Conservation (phyloP, 768 basidiomycete genomes). For the Sutorius australiensis region DNA sequence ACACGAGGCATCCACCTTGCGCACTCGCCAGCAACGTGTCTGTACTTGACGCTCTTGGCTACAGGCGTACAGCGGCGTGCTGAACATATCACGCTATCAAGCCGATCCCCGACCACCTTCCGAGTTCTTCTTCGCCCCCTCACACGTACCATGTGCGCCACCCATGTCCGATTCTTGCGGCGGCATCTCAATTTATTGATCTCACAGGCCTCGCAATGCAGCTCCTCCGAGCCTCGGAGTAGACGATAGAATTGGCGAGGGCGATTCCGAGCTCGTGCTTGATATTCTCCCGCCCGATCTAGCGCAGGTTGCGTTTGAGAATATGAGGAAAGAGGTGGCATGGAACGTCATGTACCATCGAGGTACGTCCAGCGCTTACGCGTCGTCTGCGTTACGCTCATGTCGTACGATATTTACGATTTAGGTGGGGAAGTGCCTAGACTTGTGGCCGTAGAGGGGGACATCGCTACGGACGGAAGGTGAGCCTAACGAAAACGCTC, state of each 20-base stretch:
- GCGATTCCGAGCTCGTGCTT: constrained; percentile 60
- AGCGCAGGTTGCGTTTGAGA: constrained; percentile 54
- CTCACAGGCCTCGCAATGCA: constrained; percentile 19
- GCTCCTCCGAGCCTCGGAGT: constrained; percentile 27
- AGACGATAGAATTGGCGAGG: constrained; percentile 54
- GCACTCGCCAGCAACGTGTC: constrained; percentile 2
- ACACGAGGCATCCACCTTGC: constrained; percentile 18
- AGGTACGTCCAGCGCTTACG: constrained; percentile 39
- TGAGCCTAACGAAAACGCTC: constrained; percentile 22
- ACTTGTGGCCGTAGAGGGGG: constrained; percentile 59
- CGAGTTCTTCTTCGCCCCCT: background rate
- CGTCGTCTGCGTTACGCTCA: background rate
- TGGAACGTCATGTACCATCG: constrained; percentile 76
- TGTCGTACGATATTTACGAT: constrained; percentile 3
- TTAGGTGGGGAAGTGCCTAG: constrained; percentile 72
- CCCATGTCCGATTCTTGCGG: background rate
- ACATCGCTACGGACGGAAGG: constrained; percentile 50
- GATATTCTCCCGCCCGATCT: constrained; percentile 56
- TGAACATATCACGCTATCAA: background rate
- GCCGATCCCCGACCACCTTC: background rate
- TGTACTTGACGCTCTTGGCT: background rate
- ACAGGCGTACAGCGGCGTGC: constrained; percentile 2
- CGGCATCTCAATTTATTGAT: constrained; percentile 2
- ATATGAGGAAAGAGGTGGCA: constrained; percentile 56
- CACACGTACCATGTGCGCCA: constrained; percentile 18